Conservation (phyloP, 495 filamentous ascomycete genomes). For the Astrothelium macrocarpum region DNA sequence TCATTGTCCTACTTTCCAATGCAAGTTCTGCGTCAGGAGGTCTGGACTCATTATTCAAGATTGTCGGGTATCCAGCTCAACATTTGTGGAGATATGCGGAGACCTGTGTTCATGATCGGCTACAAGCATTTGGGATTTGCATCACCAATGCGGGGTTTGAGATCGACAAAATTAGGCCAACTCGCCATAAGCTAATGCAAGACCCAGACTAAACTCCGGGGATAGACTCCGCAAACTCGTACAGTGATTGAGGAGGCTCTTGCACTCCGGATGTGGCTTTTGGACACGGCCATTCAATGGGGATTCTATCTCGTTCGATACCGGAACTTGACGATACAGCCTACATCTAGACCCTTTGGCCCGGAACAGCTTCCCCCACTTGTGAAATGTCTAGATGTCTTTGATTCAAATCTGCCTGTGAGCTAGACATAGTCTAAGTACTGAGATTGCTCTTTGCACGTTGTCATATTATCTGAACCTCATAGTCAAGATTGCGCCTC, state of each 20-base stretch:
- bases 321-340: background rate
- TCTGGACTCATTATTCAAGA: background rate
- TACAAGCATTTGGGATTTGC: background rate
- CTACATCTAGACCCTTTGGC: constrained; percentile 3
- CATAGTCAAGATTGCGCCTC: background rate
- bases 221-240: background rate
- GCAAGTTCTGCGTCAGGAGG: background rate
- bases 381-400: background rate
- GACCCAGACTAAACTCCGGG: background rate
- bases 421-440: background rate
- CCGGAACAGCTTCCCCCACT: background rate
- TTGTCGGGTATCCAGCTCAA: background rate
- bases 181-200: constrained; percentile 5
- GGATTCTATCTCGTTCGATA: background rate
- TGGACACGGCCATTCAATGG: background rate
- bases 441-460: background rate
- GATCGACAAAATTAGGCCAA: background rate
- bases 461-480: background rate
- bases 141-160: constrained; percentile 5
- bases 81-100: background rate
- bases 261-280: background rate
- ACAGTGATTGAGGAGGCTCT: background rate
- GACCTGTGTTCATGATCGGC: background rate
- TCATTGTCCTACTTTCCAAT: background rate
- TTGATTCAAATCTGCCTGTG: constrained; percentile 2